phyloP scores from a whole-genome alignment of 2,329 filamentous ascomycete species.

The Ilyonectria destructans region DNA sequence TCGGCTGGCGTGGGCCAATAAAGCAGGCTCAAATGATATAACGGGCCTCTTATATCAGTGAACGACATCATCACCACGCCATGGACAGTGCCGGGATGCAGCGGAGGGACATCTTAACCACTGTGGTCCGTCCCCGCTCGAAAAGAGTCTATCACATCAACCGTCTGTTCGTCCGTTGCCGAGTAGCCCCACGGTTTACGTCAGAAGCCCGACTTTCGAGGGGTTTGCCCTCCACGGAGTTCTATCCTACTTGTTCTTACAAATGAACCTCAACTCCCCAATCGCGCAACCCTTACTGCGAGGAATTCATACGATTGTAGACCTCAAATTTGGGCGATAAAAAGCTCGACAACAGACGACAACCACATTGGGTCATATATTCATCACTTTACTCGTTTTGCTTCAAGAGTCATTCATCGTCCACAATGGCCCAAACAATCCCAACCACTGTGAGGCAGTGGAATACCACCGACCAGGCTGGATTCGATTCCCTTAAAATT shows the following conservation, averaged over 20 bases:
- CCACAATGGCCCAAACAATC: constrained; percentile 47
- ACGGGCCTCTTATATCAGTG: neutral
- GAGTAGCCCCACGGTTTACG: constrained; percentile 16
- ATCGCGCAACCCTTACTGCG: neutral
- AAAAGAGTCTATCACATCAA: constrained; percentile 15
- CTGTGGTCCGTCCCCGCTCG: neutral
- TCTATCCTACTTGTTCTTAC: constrained; percentile 20
- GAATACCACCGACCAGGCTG: constrained; percentile 61
- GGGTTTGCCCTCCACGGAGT: neutral
- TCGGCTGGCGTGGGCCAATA: neutral
- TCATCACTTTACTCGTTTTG: neutral
- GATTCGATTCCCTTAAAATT: constrained; percentile 74
- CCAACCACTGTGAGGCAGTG: constrained; percentile 69
- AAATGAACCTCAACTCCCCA: constrained; percentile 12
- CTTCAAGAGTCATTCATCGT: constrained; percentile 19
- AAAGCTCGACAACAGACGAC: neutral
- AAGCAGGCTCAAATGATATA: neutral
- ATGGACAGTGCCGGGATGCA: neutral
- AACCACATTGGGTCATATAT: constrained; percentile 3
- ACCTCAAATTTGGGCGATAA: neutral
- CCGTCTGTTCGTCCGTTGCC: neutral
- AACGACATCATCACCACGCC: constrained; percentile 8
- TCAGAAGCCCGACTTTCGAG: constrained; percentile 11
- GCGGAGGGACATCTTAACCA: neutral
- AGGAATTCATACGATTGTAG: neutral